Conservation (phyloP, 169 alveolate genomes). For the Plasmodium blacklocki region DNA sequence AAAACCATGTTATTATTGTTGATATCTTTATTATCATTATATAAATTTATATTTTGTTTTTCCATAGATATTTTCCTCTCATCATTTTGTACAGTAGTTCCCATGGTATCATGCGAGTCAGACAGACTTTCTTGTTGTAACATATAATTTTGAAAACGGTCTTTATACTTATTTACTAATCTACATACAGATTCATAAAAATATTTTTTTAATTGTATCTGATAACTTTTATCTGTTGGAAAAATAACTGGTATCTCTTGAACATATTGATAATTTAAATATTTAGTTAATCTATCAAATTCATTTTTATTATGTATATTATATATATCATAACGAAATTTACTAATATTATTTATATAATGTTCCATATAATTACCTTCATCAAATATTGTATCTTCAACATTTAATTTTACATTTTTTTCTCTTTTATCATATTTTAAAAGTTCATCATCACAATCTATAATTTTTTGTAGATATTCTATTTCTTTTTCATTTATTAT, state of each 20-base stretch:
- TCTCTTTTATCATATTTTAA: conserved; percentile 66
- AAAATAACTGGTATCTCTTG: conserved; percentile 26
- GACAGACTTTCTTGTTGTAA: neutral
- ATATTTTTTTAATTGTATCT: conserved; percentile 38
- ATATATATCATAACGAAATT: conserved; percentile 62
- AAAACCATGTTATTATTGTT: neutral
- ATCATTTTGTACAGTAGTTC: neutral
- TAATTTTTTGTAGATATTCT: conserved; percentile 49
- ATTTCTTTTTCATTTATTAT: conserved; percentile 58
- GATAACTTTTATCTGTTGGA: conserved; percentile 36
- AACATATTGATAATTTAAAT: conserved; percentile 51
- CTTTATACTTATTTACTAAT: conserved; percentile 11
- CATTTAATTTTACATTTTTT: conserved; percentile 42
- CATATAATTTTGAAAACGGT: conserved; percentile 6
- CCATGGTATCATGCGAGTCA: neutral
- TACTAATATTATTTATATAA: conserved; percentile 64
- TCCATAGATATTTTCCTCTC: neutral
- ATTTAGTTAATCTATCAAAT: conserved; percentile 56
- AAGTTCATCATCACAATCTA: conserved; percentile 44
- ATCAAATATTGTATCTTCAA: conserved; percentile 68
- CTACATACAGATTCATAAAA: conserved; percentile 44
- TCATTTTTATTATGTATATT: conserved; percentile 61
- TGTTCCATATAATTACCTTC: conserved; percentile 65
- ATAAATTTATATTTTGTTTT: neutral
- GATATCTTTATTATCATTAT: conserved; percentile 12